Evolutionary conservation across 1,284 basidiomycete genomes (phyloP), one percentile per base, ranked within the genome.

Genomic region (Cystobasidium slooffiae): DNA sequence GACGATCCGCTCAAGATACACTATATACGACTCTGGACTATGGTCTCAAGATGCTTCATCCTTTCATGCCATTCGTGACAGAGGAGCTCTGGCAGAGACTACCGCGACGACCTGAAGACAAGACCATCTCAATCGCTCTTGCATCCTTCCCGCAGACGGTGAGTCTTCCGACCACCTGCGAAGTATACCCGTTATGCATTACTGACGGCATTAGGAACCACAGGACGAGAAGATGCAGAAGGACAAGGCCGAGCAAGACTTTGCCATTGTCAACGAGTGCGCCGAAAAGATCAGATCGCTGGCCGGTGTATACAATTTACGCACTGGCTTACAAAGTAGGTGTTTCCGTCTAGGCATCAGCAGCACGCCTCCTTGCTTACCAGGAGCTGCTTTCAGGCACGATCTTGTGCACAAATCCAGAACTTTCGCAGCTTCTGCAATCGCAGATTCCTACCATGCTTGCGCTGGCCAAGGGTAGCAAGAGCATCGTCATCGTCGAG

Each of bases 41-140:
- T 73, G 97, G 96, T 12, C 85, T 99, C 66, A 88, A 90, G 62
- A 86, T 99, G 9, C 86, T 99, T 14, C 97, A 99, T 83, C 96
- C 97, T 1, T 96, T 98, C 85, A 99, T 99, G 97, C 97, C 97
- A 1, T 99, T 91, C 83, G 94, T 99, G 55, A 98, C 96, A 1
- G 97, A 99, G 84, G 97, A 99, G 83, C 85, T 99, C 20, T 99
- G 97, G 97, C 97, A 99, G 82, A 89, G 95, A 55, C 85, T 99
- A 10, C 94, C 95, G 0, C 86, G 94, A 14, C 86, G 95, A 72
- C 88, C 90, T 0, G 89, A 89, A 66, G 94, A 98, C 82, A 80
- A 86, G 9, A 91, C 90, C 9, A 88, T 89, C 22, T 93, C 93
- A 0, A 94, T 99, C 83, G 95, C 96, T 90, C 83, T 98, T 41